Conservation (phyloP, 441 rosid genomes). For the Pelargonium exstipulatum region DNA sequence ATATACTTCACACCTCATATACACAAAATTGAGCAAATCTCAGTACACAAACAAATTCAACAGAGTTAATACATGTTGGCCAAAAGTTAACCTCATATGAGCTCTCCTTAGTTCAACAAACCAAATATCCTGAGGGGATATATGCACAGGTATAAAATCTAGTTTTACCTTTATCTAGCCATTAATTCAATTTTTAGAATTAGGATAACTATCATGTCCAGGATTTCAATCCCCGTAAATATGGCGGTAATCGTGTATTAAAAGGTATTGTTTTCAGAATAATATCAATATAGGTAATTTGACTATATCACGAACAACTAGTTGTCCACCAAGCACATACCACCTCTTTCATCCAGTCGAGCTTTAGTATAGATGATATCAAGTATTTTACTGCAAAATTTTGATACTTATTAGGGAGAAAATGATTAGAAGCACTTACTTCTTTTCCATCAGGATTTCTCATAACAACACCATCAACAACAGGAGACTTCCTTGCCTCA, state of each 20-base stretch:
- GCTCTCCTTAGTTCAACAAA: background rate
- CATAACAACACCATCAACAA: slow-evolving; percentile 99
- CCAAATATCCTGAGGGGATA: background rate
- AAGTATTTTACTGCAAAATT: background rate
- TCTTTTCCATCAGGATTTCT: slow-evolving; percentile 98
- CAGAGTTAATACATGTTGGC: background rate
- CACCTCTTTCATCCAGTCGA: background rate
- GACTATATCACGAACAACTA: background rate
- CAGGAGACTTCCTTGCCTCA: slow-evolving; percentile 99
- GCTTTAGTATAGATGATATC: background rate
- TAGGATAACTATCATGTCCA: too few species aligned
- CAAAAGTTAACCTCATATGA: too few species aligned
- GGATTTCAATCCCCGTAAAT: too few species aligned
- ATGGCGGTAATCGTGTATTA: too few species aligned
- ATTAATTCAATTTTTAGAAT: background rate
- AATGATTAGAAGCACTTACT: slow-evolving; percentile 43
- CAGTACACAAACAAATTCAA: background rate
- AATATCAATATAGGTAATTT: background rate
- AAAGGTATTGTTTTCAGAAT: too few species aligned
- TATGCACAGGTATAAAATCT: background rate
- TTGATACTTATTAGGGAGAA: background rate
- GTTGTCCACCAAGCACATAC: background rate
- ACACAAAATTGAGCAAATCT: background rate
- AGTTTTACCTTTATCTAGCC: slow-evolving; percentile 1
- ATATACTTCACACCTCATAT: background rate